These are phyloP conservation scores for Styphnolobium japonicum DNA, from an alignment of 306 rosid genomes.

Conservation along the genomic window DNA sequence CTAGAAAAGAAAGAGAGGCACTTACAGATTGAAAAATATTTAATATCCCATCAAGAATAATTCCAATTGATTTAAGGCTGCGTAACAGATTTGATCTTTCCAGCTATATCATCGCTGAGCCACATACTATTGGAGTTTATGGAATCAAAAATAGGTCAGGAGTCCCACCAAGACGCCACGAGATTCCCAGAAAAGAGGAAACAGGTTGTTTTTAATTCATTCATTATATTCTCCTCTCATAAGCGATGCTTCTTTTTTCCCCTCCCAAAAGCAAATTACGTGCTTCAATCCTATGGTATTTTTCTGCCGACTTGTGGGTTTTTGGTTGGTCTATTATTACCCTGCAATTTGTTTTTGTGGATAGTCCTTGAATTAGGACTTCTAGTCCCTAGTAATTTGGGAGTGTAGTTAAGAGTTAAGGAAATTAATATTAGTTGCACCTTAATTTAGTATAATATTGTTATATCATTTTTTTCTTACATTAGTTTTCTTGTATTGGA, in stretches of 20 bases:
- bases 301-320: neutral
- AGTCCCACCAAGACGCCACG: slow-evolving; percentile 5
- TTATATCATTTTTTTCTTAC: too few relatives aligned
- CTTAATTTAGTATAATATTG: too few relatives aligned
- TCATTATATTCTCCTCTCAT: neutral
- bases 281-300: neutral
- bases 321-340: neutral
- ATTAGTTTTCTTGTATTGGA: too few relatives aligned
- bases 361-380: neutral
- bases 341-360: neutral
- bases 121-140: neutral
- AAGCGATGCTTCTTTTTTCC: too few relatives aligned
- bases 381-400: neutral
- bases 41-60: neutral
- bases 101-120: neutral
- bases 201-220: slow-evolving; percentile 1
- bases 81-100: neutral
- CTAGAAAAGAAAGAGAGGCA: neutral
- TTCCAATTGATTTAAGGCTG: slow-evolving; percentile 12
- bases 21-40: neutral
- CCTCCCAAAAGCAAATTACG: too few relatives aligned
- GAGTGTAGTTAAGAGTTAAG: too few relatives aligned
- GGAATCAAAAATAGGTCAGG: slow-evolving; percentile 20
- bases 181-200: neutral
- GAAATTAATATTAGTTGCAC: too few relatives aligned